Evolutionary conservation across 2,329 filamentous ascomycete genomes (phyloP).

Genomic region (Alternaria alternata): DNA sequence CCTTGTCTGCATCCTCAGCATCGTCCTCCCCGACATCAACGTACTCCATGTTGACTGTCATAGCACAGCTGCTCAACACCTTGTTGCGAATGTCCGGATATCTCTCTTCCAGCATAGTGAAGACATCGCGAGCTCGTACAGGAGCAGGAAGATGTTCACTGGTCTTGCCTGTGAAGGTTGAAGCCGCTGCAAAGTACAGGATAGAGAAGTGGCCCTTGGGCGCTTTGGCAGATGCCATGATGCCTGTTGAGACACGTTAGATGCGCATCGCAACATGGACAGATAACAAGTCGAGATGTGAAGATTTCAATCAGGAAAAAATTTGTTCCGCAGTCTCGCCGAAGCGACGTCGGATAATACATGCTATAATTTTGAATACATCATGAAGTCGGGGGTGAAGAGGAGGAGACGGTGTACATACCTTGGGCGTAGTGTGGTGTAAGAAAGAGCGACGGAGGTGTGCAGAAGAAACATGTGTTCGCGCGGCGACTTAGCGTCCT

Average conservation of each 20-base stretch:
- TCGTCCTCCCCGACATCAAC: conserved; percentile 71
- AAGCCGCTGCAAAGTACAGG: conserved; percentile 82
- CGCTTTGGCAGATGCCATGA: conserved; percentile 56
- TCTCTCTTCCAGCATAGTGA: conserved; percentile 70
- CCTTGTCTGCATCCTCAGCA: conserved; percentile 52
- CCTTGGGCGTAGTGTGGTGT: conserved; percentile 21
- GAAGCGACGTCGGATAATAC: conserved; percentile 57
- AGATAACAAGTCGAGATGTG: background rate
- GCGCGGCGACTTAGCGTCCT: conserved; percentile 20
- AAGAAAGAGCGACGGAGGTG: conserved; percentile 17
- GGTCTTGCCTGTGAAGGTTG: conserved; percentile 73
- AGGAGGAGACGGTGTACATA: conserved; percentile 22
- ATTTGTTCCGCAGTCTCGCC: conserved; percentile 43
- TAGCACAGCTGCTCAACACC: conserved; percentile 75
- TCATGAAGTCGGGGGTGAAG: conserved; percentile 34
- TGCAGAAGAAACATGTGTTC: conserved; percentile 27
- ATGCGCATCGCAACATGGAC: background rate
- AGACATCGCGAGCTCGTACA: conserved; percentile 68
- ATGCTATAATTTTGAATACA: conserved; percentile 56
- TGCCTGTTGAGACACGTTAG: conserved; percentile 28
- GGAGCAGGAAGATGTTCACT: conserved; percentile 73
- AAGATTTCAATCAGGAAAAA: conserved; percentile 42
- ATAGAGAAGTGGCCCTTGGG: conserved; percentile 76
- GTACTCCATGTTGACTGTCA: conserved; percentile 84
- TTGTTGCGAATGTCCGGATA: conserved; percentile 74